phyloP scores from a whole-genome alignment of 306 rosid genomes.

The Castanea mollissima region DNA sequence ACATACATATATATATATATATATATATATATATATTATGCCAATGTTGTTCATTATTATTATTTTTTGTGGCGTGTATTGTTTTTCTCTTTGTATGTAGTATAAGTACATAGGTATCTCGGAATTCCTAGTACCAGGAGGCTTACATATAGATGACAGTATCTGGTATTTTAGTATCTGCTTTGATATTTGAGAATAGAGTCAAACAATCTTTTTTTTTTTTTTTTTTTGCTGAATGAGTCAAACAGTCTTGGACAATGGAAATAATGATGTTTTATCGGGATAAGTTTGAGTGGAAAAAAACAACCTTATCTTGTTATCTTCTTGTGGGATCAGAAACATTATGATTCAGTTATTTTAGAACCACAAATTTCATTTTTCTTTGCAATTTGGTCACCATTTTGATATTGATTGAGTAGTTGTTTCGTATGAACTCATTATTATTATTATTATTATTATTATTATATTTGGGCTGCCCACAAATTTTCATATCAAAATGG shows the following conservation, averaged over 20 bases:
- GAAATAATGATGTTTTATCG: constrained; percentile 14
- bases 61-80: too few relatives aligned
- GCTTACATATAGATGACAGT: neutral
- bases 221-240: too few relatives aligned
- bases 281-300: neutral
- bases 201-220: neutral
- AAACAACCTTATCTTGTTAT: constrained; percentile 18
- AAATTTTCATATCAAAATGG: too few relatives aligned
- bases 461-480: too few relatives aligned
- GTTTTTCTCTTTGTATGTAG: neutral
- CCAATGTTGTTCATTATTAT: too few relatives aligned
- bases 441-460: too few relatives aligned
- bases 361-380: too few relatives aligned
- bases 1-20: too few relatives aligned
- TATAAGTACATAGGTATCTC: neutral
- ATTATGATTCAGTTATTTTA: neutral
- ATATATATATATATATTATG: too few relatives aligned
- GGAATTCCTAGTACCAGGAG: neutral
- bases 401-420: too few relatives aligned
- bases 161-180: neutral
- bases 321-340: constrained; percentile 15
- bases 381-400: too few relatives aligned
- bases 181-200: constrained; percentile 8
- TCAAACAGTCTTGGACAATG: constrained; percentile 2
- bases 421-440: too few relatives aligned